phyloP scores from a whole-genome alignment of 257 asterid species.

The Leonotis leonurus region DNA sequence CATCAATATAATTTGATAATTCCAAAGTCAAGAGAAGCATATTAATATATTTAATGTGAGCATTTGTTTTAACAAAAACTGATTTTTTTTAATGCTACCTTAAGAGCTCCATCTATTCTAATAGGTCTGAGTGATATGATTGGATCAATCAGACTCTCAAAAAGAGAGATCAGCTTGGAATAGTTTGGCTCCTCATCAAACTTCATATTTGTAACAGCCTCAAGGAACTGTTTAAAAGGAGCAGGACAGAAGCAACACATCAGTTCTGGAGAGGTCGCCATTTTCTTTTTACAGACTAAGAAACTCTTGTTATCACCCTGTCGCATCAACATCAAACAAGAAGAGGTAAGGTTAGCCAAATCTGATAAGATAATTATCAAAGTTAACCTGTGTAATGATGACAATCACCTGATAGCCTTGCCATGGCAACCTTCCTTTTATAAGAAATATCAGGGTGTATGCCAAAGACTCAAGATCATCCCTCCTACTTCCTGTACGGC shows the following conservation, averaged over 20 bases:
- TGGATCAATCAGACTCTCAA: constrained; percentile 89
- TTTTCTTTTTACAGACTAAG: constrained; percentile 90
- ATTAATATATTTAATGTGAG: too few species aligned
- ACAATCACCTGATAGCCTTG: constrained; percentile 99
- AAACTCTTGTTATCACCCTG: constrained; percentile 99
- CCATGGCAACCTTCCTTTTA: constrained; percentile 96
- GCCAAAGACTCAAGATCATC: constrained; percentile 98
- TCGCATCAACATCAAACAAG: constrained; percentile 21
- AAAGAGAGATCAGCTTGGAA: constrained; percentile 69
- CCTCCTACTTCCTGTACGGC: constrained; percentile 96
- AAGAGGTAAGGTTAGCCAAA: background rate
- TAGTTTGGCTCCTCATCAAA: constrained; percentile 98
- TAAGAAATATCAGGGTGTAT: constrained; percentile 82
- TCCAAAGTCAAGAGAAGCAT: too few species aligned
- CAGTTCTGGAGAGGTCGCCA: constrained; percentile 94
- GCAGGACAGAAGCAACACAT: constrained; percentile 98
- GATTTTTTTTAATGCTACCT: too few species aligned
- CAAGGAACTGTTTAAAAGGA: constrained; percentile 84
- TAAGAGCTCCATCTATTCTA: constrained; percentile 94
- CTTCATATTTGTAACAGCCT: constrained; percentile 93
- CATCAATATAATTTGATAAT: too few species aligned
- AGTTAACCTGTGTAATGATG: constrained; percentile 14
- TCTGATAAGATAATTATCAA: constrained; percentile 6
- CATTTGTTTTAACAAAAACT: too few species aligned
- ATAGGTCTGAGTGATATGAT: constrained; percentile 72